Percentiles rank a stretch among this genome's conserved stretches.
phyloP scores from a whole-genome alignment of 208 protist species.

The Wallacemonas rigidus region DNA sequence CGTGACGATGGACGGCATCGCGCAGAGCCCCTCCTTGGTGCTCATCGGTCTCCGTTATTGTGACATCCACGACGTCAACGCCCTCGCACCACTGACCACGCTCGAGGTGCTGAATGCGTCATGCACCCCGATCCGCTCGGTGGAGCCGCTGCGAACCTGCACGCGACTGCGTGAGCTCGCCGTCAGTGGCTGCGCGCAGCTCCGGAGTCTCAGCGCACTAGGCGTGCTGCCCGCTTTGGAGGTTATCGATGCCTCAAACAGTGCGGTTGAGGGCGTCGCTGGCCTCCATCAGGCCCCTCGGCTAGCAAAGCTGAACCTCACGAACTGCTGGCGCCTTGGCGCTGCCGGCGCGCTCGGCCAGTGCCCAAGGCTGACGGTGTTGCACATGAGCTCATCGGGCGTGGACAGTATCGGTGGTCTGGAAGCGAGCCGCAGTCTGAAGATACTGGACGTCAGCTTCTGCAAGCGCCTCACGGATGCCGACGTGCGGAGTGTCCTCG shows the following conservation, averaged over 20 bases:
- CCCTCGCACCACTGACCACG: conserved; percentile 14
- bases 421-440: no score
- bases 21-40: conserved; percentile 15
- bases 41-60: conserved; percentile 29
- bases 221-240: conserved; percentile 8
- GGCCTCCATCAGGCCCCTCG: no score
- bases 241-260: conserved; percentile 1
- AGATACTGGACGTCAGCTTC: no score
- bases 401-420: no score
- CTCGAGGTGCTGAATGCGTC: conserved; percentile 23
- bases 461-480: no score
- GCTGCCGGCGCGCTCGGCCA: no score
- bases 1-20: conserved; percentile 22
- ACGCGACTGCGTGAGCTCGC: conserved; percentile 18
- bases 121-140: conserved; percentile 22
- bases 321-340: no score
- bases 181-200: conserved; percentile 22
- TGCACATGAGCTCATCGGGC: no score
- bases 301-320: no score
- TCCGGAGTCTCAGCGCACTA: conserved; percentile 23
- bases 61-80: conserved; percentile 9
- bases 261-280: no score
- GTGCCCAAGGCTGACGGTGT: no score
- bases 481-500: no score
- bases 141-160: conserved; percentile 17